Conservation (phyloP, 1,284 basidiomycete genomes). For the Cutaneotrichosporon sp. region DNA sequence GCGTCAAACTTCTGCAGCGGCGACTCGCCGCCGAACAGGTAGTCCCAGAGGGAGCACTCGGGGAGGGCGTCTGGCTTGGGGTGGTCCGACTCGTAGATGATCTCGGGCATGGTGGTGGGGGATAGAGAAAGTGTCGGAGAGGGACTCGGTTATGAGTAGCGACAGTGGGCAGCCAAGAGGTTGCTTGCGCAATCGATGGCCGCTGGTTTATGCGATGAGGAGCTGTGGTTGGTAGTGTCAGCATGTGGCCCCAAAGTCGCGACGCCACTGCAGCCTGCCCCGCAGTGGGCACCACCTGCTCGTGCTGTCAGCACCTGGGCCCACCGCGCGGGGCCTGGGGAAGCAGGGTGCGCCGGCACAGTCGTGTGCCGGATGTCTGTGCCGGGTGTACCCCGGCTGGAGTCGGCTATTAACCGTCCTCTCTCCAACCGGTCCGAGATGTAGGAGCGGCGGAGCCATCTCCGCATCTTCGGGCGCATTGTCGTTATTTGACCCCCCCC, state of each 20-base stretch:
- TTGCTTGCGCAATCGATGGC: background rate
- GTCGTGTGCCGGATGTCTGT: too few relatives aligned
- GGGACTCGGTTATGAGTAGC: background rate
- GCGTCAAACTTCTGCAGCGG: slow-evolving; percentile 42
- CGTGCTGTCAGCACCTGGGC: too few relatives aligned
- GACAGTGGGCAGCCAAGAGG: background rate
- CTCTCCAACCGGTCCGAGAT: background rate
- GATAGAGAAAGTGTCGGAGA: too few relatives aligned
- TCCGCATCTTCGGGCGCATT: too few relatives aligned
- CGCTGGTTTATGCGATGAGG: background rate
- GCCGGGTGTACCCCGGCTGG: too few relatives aligned
- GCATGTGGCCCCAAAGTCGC: too few relatives aligned
- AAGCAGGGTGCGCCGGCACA: too few relatives aligned
- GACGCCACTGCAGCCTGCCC: too few relatives aligned
- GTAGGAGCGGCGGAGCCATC: too few relatives aligned
- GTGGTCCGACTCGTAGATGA: slow-evolving; percentile 16
- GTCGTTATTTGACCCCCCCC: background rate
- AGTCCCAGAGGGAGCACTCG: slow-evolving; percentile 11
- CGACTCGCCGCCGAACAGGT: slow-evolving; percentile 15
- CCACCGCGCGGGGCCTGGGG: too few relatives aligned
- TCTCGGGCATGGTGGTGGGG: slow-evolving; percentile 6
- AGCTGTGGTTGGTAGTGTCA: too few relatives aligned
- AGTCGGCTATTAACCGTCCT: background rate
- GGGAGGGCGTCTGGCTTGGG: slow-evolving; percentile 10
- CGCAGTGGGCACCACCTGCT: too few relatives aligned